phyloP scores from a whole-genome alignment of 1,284 basidiomycete genomes.

The Pisolithus thermaeus region DNA sequence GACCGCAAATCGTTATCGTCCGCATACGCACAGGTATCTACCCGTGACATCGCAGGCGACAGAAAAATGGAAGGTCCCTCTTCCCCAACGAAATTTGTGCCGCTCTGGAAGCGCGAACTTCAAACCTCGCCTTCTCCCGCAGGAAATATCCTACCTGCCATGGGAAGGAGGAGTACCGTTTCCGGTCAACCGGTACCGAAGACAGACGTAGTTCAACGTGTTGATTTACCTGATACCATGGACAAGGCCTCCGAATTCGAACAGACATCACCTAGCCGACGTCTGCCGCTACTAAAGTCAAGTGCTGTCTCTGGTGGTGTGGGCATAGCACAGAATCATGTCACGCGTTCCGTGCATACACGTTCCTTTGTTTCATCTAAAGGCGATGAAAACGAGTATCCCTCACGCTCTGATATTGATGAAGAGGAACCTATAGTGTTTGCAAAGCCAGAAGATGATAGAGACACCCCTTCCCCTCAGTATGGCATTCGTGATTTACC shows the following conservation, averaged over 20 bases:
- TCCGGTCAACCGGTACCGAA: constrained; percentile 15
- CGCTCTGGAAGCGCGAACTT: constrained; percentile 16
- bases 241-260: background rate
- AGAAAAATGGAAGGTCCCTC: background rate
- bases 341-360: constrained; percentile 9
- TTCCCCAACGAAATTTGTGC: constrained; percentile 6
- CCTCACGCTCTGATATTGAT: constrained; percentile 11
- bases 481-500: constrained; percentile 28
- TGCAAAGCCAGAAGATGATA: constrained; percentile 18
- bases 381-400: constrained; percentile 10
- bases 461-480: constrained; percentile 11
- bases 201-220: background rate
- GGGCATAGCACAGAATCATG: background rate
- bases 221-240: background rate
- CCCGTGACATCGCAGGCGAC: background rate
- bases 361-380: constrained; percentile 5
- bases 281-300: constrained; percentile 24
- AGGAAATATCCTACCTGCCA: constrained; percentile 7
- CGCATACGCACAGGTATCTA: constrained; percentile 4
- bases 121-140: constrained; percentile 4
- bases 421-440: constrained; percentile 25
- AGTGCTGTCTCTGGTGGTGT: background rate
- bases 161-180: constrained; percentile 26
- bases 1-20: background rate
- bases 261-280: constrained; percentile 20